Evolutionary conservation across 1,139 yeast genomes (phyloP).

Genomic region (Zygotorulaspora mrakii): DNA sequence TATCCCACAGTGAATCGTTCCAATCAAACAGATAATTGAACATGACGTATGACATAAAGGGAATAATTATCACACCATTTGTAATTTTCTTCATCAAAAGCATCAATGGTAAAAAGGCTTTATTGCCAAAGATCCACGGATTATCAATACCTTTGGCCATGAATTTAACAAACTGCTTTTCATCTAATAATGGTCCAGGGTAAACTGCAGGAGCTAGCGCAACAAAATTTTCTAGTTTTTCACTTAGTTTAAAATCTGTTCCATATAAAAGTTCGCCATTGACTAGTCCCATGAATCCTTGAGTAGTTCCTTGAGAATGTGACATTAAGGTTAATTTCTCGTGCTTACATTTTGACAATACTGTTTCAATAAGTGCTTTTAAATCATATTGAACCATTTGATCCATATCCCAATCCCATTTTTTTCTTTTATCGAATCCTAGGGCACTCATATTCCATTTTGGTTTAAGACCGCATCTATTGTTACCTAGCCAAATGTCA

Average conservation of each 20-base stretch:
- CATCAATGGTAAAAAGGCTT: conserved; percentile 59
- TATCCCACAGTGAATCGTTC: conserved; percentile 78
- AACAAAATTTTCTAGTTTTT: conserved; percentile 60
- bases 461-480: conserved; percentile 79
- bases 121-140: conserved; percentile 54
- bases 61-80: conserved; percentile 50
- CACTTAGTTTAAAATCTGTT: conserved; percentile 41
- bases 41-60: conserved; percentile 67
- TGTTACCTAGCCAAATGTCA: conserved; percentile 94
- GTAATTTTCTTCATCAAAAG: conserved; percentile 47
- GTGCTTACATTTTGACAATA: conserved; percentile 42
- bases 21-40: conserved; percentile 83
- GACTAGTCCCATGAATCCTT: conserved; percentile 58
- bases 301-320: conserved; percentile 94
- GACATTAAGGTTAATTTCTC: conserved; percentile 61
- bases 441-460: conserved; percentile 45
- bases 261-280: conserved; percentile 38
- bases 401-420: conserved; percentile 84
- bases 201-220: conserved; percentile 88
- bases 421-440: conserved; percentile 44
- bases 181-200: conserved; percentile 69
- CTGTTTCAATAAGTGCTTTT: conserved; percentile 64
- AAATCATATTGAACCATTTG: conserved; percentile 78
- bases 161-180: conserved; percentile 48
- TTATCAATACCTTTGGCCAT: conserved; percentile 39